A percentile compares a stretch with the other conserved stretches of the same genome.
phyloP scores from a whole-genome alignment of 2,329 filamentous ascomycete genomes.

The Apiospora arundinis region DNA sequence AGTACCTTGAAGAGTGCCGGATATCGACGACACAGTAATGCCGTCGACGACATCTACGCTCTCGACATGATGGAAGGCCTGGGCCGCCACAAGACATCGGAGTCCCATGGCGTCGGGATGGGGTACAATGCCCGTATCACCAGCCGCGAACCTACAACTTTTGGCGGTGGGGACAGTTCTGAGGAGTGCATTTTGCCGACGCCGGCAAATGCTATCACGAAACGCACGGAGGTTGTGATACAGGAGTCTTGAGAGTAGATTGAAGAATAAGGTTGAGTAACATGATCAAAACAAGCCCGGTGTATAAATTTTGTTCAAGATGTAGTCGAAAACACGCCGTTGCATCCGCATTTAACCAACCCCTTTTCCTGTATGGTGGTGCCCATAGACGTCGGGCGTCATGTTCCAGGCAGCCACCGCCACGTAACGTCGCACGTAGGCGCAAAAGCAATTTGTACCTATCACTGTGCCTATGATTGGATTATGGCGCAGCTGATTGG shows the following conservation, averaged over 20 bases:
- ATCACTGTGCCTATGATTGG: too few species aligned
- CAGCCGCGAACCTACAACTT: not conserved
- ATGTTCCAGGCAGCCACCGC: too few species aligned
- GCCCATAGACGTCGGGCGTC: too few species aligned
- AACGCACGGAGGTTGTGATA: conserved; percentile 22
- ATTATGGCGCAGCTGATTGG: too few species aligned
- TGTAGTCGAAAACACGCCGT: too few species aligned
- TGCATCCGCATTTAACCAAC: too few species aligned
- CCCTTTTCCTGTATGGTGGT: too few species aligned
- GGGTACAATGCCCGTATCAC: conserved; percentile 4
- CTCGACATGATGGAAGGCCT: not conserved
- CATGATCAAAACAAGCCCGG: too few species aligned
- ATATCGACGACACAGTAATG: not conserved
- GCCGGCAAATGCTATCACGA: conserved; percentile 16
- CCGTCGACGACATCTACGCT: not conserved
- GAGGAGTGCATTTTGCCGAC: conserved; percentile 25
- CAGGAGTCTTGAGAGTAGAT: not conserved
- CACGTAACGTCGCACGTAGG: too few species aligned
- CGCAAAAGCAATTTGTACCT: too few species aligned
- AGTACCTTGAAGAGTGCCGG: not conserved
- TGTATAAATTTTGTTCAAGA: too few species aligned
- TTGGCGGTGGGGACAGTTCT: conserved; percentile 13
- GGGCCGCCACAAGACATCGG: not conserved
- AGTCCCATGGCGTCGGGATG: not conserved
- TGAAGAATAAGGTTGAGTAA: not conserved